Evolutionary conservation across 352 stramenopile genomes (phyloP).

Genomic region (Phytophthora parvispora): DNA sequence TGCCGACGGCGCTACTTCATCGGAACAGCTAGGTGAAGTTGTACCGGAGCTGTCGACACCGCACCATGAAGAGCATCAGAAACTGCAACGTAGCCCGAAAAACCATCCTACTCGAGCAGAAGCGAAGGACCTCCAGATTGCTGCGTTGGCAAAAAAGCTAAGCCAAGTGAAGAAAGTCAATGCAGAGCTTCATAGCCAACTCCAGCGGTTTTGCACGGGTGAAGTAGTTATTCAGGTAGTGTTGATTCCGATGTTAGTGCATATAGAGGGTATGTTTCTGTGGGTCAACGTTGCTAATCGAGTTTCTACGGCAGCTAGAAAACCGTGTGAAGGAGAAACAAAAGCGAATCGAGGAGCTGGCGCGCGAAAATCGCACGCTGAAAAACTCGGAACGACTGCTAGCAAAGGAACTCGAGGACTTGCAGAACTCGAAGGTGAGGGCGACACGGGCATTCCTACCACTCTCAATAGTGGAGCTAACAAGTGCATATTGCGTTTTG

Average conservation of each 20-base stretch:
- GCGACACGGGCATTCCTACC: neutral
- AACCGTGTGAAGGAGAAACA: conserved; percentile 79
- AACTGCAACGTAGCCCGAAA: conserved; percentile 1
- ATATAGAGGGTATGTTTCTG: neutral
- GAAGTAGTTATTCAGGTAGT: conserved; percentile 59
- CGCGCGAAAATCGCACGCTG: conserved; percentile 67
- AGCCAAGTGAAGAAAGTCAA: conserved; percentile 56
- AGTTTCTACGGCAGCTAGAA: conserved; percentile 48
- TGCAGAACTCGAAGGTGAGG: conserved; percentile 63
- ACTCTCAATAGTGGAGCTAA: neutral
- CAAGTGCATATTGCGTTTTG: neutral
- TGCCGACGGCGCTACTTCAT: neutral
- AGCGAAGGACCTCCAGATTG: conserved; percentile 20
- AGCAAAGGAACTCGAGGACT: conserved; percentile 67
- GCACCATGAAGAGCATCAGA: conserved; percentile 6
- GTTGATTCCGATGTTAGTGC: neutral
- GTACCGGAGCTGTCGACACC: neutral
- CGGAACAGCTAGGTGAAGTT: neutral
- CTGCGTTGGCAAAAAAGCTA: conserved; percentile 52
- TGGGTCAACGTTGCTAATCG: neutral
- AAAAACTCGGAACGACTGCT: conserved; percentile 64
- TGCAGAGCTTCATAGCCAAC: conserved; percentile 50
- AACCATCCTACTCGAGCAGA: neutral
- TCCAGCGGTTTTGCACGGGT: conserved; percentile 63
- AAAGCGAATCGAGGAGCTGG: conserved; percentile 63